Base-by-base conservation (phyloP, 805 yeast genomes). In the Monosporozyma yasuniensis region DNA sequence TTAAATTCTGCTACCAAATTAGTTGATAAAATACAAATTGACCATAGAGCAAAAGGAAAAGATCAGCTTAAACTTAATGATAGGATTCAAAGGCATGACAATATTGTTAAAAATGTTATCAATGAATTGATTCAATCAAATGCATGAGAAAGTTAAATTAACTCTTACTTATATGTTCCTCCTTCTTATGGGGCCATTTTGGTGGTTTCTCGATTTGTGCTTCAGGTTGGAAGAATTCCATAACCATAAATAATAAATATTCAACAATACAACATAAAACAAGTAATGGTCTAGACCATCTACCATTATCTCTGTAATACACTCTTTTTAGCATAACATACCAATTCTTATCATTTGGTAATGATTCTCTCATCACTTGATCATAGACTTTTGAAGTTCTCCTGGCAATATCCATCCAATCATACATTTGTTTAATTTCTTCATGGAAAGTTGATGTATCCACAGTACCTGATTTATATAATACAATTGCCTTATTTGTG, bases 381-480 rank as follows among this genome's bases (percentile, higher is more conserved):
- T 80, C 72, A 67, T 93, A 93, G 3, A 93, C 96, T 16, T 69
- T 70, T 58, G 87, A 95, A 0, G 99, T 93, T 44, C 99, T 71
- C 45, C 69, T 68, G 0, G 99, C 98, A 19, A 93, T 85, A 60
- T 90, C 85, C 50, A 71, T 72, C 99, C 99, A 93, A 59, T 87
- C 86, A 66, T 93, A 93, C 93, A 93, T 87, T 34, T 72, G 65
- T 32, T 78, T 76, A 21, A 93, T 83, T 55, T 85, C 86, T 1
- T 77, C 73, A 65, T 93, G 98, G 64, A 93, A 93, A 7, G 65
- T 69, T 0, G 83, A 74, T 0, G 96, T 83, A 59, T 90, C 87
- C 0, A 88, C 77, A 42, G 72, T 61, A 4, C 78, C 78, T 1
- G 77, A 70, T 51, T 79, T 75, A 32, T 88, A 70, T 48, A 77